Base-by-base conservation (phyloP, 2,329 filamentous ascomycete species). In the Apiospora malaysiana region DNA sequence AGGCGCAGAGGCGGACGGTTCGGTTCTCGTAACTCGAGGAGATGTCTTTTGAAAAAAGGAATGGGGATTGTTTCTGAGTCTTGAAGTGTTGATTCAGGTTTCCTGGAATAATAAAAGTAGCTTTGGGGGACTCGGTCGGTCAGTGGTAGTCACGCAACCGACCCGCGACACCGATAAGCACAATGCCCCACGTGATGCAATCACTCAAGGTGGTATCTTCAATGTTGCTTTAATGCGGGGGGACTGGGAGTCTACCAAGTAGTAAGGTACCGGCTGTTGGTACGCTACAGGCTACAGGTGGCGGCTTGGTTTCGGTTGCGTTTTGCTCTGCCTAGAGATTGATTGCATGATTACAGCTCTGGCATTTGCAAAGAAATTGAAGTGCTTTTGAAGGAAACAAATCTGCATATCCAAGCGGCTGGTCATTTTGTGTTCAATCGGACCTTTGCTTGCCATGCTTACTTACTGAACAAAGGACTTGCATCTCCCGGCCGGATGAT, bases 41-140 rank as follows among this genome's bases (percentile, higher is more conserved):
- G 32, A 23, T n/a, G 40, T 6, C 9, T 27, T n/a, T 40, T 18
- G 18, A 18, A 40, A 18, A 40, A n/a, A 40, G 21, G 18, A 21
- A 63, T n/a, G 56, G 56, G 2, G 18, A 40, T 63, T n/a, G 56
- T n/a, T 63, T 40, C 32, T 40, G 32, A 63, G 16, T 8, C 21
- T 21, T 63, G 56, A n/a, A 40, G 51, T 4, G 56, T 63, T 63
- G 56, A n/a, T 63, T 14, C 56, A 40, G 32, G 32, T 40, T 32
- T 63, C 40, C 40, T 45, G 23, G 65, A 27, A 37, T 67, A 67
- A 67, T 67, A 67, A 67, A 67, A 67, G 65, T 21, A 67, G 65
- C 8, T 46, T 67, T 32, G 32, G 65, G 65, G 51, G 21, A 40
- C 56, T 40, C 18, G 27, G 56, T 40, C 56, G 56, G 56, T 40